phyloP scores from a whole-genome alignment of 2,329 filamentous ascomycete species.

The Canariomyces notabilis region DNA sequence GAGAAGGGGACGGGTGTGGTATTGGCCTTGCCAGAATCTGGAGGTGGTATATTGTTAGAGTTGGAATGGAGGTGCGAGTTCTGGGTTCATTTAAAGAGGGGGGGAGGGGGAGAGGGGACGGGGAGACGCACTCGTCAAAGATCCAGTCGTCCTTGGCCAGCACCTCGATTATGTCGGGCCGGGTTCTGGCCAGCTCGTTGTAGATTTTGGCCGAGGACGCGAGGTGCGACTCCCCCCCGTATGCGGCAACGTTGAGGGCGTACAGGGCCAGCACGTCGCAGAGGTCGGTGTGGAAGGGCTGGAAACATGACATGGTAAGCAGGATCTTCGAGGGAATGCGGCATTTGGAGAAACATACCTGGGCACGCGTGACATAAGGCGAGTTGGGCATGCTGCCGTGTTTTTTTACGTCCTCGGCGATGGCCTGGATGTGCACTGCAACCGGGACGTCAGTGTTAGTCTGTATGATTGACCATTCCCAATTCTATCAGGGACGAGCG shows the following conservation, averaged over 20 bases:
- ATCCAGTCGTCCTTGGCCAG: constrained; percentile 22
- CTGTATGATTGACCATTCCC: neutral
- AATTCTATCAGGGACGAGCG: neutral
- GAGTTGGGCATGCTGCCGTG: constrained; percentile 22
- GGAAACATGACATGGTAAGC: neutral
- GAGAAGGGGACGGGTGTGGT: constrained; percentile 21
- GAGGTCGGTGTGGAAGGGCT: constrained; percentile 40
- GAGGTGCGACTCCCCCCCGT: constrained; percentile 21
- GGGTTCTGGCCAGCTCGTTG: constrained; percentile 21
- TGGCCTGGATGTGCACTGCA: constrained; percentile 23
- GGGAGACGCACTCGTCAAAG: constrained; percentile 19
- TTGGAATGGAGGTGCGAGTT: neutral
- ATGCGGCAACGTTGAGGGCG: constrained; percentile 17
- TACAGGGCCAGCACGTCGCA: constrained; percentile 33
- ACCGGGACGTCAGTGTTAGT: neutral
- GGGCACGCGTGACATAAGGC: constrained; percentile 22
- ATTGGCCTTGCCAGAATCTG: constrained; percentile 20
- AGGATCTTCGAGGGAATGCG: neutral
- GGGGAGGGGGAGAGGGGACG: neutral
- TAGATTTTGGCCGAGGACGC: constrained; percentile 23
- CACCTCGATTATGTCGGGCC: constrained; percentile 22
- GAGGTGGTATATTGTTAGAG: neutral
- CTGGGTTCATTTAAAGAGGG: neutral
- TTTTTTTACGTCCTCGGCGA: constrained; percentile 19
- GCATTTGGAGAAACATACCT: constrained; percentile 4